Base-by-base conservation (phyloP, 495 filamentous ascomycete genomes). In the Hypomontagnella submonticulosa region DNA sequence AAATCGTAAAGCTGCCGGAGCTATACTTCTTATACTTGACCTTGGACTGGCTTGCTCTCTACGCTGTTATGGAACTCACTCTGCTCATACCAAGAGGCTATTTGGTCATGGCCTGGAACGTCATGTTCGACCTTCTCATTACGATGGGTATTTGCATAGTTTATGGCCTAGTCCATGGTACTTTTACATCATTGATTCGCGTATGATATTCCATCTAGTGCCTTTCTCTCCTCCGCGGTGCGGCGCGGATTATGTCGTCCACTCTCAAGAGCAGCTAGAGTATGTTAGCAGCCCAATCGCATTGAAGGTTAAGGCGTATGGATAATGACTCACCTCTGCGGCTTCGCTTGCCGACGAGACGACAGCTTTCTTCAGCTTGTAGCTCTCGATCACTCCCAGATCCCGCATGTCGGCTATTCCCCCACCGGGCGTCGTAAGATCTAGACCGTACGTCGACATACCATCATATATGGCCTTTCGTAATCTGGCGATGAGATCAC, bases 351-450 rank as follows among this genome's bases (percentile, higher is more conserved):
- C 95, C 56, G 92, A 97, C 19, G 88, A 92, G 34, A 99, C 95
- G 57, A 99, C 95, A 11, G 95, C 95, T 75, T 89, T 89, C 86
- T 99, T 99, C 74, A 99, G 79, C 83, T 99, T 98, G 83, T 97
- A 99, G 72, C 92, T 96, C 80, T 99, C 95, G 72, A 99, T 90
- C 12, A 99, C 93, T 18, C 95, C 96, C 54, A 96, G 76, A 71
- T 98, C 92, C 42, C 93, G 86, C 95, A 99, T 99, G 74, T 99
- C 94, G 5, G 93, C 85, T 75, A 99, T 93, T 34, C 92, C 92
- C 42, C 96, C 96, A 27, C 94, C 94, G 4, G 94, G 92, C 0
- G 90, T 91, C 77, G 90, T 81, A 63, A 99, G 79, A 75, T 99
- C 95, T 66, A 99, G 74, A 12, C 95, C 95, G 27, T 93, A 96